Conservation (phyloP, 768 basidiomycete genomes). For the Lactifluus rugatus region DNA sequence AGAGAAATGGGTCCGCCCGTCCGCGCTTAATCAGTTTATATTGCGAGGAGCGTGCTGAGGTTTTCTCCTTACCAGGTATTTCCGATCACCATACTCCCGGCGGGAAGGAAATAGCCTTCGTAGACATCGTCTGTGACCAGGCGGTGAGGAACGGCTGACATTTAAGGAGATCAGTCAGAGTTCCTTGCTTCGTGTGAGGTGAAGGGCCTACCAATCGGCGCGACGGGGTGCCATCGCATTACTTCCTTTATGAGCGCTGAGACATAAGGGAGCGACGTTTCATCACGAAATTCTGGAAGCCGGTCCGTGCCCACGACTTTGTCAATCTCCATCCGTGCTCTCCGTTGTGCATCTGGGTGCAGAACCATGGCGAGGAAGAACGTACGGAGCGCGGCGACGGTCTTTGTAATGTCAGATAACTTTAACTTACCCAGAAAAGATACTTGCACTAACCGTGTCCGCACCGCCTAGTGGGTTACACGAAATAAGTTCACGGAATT, state of each 20-base stretch:
- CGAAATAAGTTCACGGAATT: not conserved
- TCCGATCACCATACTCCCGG: constrained; percentile 24
- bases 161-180: not conserved
- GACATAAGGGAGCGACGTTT: constrained; percentile 21
- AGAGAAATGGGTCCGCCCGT: not conserved
- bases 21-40: not conserved
- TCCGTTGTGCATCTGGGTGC: constrained; percentile 22
- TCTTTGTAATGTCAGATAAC: constrained; percentile 14
- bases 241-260: constrained; percentile 23
- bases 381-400: constrained; percentile 21
- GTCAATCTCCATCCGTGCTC: constrained; percentile 26
- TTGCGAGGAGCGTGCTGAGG: too few species aligned
- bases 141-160: constrained; percentile 22
- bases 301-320: constrained; percentile 22
- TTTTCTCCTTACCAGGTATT: constrained; percentile 16
- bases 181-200: not conserved
- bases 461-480: constrained; percentile 7
- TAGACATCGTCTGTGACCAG: constrained; percentile 21
- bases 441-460: constrained; percentile 11
- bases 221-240: constrained; percentile 21
- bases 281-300: constrained; percentile 23
- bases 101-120: constrained; percentile 25
- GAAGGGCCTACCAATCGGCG: constrained; percentile 15
- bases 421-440: not conserved
- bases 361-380: constrained; percentile 28